Percentiles rank a stretch among this genome's conserved stretches.
These are phyloP conservation scores for Primulina tabacum DNA, from an alignment of 257 asterid species.

Conservation along the genomic window DNA sequence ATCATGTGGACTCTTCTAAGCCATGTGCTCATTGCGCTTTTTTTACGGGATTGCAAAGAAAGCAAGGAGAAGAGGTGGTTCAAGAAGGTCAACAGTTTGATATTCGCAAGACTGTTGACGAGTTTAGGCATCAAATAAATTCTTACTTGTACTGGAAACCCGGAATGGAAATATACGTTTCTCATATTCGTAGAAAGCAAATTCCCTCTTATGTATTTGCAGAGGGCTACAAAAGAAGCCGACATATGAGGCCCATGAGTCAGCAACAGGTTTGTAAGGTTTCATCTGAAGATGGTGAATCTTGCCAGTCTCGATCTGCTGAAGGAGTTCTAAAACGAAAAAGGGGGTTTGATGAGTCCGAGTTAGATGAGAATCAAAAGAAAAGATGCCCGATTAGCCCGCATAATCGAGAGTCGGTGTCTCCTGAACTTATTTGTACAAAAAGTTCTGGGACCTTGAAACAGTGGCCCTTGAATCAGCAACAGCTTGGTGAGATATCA, in stretches of 20 bases:
- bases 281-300: constrained; percentile 36
- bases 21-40: constrained; percentile 73
- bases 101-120: constrained; percentile 88
- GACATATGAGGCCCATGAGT: constrained; percentile 42
- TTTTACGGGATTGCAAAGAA: constrained; percentile 89
- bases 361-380: constrained; percentile 39
- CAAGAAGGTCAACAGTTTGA: constrained; percentile 96
- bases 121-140: constrained; percentile 75
- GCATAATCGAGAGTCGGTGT: constrained; percentile 44
- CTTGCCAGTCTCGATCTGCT: constrained; percentile 40
- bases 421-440: constrained; percentile 58
- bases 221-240: constrained; percentile 68
- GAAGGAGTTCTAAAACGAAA: constrained; percentile 52
- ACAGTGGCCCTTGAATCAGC: constrained; percentile 31
- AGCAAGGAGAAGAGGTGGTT: constrained; percentile 74
- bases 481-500: constrained; percentile 33
- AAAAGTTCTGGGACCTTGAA: constrained; percentile 28
- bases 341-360: constrained; percentile 47
- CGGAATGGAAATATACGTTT: constrained; percentile 86
- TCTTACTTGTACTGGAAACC: constrained; percentile 82
- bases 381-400: constrained; percentile 64
- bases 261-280: constrained; percentile 46
- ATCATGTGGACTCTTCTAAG: constrained; percentile 59
- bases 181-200: constrained; percentile 89
- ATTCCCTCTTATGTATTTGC: constrained; percentile 79